Evolutionary conservation across 1,284 basidiomycete species (phyloP).

Genomic region (Naganishia sp.): DNA sequence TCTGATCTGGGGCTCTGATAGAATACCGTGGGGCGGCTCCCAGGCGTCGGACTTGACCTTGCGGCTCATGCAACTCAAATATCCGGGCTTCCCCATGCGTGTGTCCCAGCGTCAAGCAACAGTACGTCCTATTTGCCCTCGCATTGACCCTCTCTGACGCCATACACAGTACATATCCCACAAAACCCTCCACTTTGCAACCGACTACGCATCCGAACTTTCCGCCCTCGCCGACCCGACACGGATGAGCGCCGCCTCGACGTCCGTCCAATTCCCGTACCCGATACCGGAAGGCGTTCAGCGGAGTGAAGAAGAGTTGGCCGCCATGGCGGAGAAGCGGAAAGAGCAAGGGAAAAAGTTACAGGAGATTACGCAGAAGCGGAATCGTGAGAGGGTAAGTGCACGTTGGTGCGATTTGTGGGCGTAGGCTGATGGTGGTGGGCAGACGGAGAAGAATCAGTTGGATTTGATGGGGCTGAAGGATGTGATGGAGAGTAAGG

Average conservation of each 20-base stretch:
- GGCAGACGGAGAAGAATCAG: slow-evolving; percentile 82
- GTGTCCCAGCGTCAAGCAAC: slow-evolving; percentile 60
- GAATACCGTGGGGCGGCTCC: slow-evolving; percentile 89
- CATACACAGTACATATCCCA: slow-evolving; percentile 76
- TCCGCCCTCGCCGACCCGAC: slow-evolving; percentile 65
- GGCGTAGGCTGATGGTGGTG: not conserved
- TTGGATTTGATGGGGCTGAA: slow-evolving; percentile 72
- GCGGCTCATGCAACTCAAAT: slow-evolving; percentile 92
- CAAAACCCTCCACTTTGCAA: slow-evolving; percentile 80
- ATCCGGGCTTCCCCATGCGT: slow-evolving; percentile 75
- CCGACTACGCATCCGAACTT: slow-evolving; percentile 73
- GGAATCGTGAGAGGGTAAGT: slow-evolving; percentile 78
- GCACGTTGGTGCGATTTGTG: not conserved
- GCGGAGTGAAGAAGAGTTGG: slow-evolving; percentile 88
- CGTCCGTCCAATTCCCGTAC: slow-evolving; percentile 84
- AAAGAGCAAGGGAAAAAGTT: slow-evolving; percentile 82
- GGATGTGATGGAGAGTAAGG: slow-evolving; percentile 73
- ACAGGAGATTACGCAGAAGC: slow-evolving; percentile 69
- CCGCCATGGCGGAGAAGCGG: slow-evolving; percentile 71
- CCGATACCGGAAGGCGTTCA: slow-evolving; percentile 69
- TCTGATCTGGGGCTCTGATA: slow-evolving; percentile 43
- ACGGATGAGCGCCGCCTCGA: slow-evolving; percentile 66
- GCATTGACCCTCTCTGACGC: no score
- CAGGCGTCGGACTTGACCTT: slow-evolving; percentile 89
- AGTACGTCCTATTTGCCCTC: slow-evolving; percentile 43